Evolutionary conservation across 352 stramenopile genomes (phyloP).

Genomic region (Phytopythium aichiense): DNA sequence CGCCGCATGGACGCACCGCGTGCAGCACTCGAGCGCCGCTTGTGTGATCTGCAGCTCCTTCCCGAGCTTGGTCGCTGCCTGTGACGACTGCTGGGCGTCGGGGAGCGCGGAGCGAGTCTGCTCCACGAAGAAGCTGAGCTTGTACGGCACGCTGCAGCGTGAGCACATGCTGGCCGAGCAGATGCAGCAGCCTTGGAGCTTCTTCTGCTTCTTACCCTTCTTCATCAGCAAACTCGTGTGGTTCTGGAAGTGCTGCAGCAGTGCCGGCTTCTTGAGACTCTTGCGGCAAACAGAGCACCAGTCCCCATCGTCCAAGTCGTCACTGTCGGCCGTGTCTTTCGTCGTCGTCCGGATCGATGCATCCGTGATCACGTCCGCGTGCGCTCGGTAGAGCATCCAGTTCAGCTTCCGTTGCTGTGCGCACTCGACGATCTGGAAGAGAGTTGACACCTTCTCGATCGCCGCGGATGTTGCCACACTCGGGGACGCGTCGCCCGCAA

Average conservation of each 20-base stretch:
- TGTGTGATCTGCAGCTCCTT: conserved; percentile 13
- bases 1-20: conserved; percentile 22
- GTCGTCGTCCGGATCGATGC: not conserved
- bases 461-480: conserved; percentile 16
- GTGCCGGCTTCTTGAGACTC: conserved; percentile 8
- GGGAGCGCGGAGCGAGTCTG: not conserved
- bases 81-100: not conserved
- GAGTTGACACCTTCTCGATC: conserved; percentile 11
- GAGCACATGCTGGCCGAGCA: conserved; percentile 22
- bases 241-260: conserved; percentile 5
- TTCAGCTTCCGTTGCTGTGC: conserved; percentile 28
- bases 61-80: not conserved
- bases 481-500: conserved; percentile 12
- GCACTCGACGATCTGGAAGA: conserved; percentile 15
- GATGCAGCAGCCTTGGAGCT: conserved; percentile 17
- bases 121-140: conserved; percentile 21
- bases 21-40: conserved; percentile 24
- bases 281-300: conserved; percentile 22
- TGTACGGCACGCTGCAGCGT: conserved; percentile 23
- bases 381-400: conserved; percentile 18
- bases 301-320: conserved; percentile 2
- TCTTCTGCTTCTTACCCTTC: conserved; percentile 10
- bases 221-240: not conserved
- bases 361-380: conserved; percentile 10
- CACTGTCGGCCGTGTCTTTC: not conserved